A percentile compares a stretch with the other conserved stretches of the same genome.
Conservation (phyloP, 441 rosid genomes). For the Arabidopsis hybrid region DNA sequence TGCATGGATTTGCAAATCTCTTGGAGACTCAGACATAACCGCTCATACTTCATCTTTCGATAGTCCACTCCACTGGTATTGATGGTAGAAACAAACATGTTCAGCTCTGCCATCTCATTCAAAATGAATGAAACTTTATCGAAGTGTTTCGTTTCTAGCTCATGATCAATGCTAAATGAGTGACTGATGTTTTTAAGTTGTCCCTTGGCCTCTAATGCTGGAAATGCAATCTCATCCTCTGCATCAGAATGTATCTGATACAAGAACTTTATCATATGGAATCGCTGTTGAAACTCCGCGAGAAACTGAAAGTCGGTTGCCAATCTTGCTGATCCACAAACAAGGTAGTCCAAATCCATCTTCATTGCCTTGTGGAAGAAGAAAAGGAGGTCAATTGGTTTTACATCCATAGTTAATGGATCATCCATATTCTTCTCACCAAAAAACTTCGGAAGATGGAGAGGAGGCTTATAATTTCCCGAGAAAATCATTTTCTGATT, state of each 20-base stretch:
- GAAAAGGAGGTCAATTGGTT: conserved; percentile 79
- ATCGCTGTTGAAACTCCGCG: conserved; percentile 62
- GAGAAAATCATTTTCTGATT: conserved; percentile 56
- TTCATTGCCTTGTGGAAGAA: conserved; percentile 88
- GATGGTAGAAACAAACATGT: conserved; percentile 43
- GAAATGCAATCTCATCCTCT: conserved; percentile 91
- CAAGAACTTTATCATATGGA: conserved; percentile 59
- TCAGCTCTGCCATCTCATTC: conserved; percentile 65
- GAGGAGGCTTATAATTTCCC: conserved; percentile 37
- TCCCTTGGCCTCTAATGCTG: conserved; percentile 85
- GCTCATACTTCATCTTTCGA: conserved; percentile 48
- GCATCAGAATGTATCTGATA: conserved; percentile 75
- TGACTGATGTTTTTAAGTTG: conserved; percentile 64
- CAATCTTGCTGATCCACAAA: conserved; percentile 63
- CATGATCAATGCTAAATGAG: conserved; percentile 80
- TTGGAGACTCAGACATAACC: conserved; percentile 68
- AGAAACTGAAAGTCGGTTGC: conserved; percentile 60
- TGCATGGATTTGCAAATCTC: conserved; percentile 69
- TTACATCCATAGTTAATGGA: conserved; percentile 48
- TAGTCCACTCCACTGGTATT: conserved; percentile 42
- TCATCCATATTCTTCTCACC: conserved; percentile 49
- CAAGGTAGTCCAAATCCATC: conserved; percentile 78
- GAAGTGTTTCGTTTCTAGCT: conserved; percentile 62
- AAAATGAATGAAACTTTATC: conserved; percentile 61
- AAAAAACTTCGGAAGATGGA: conserved; percentile 46